Percentiles rank a stretch among this genome's conserved stretches.
These are phyloP conservation scores for Aspergillus ochraceoroseus DNA, from an alignment of 2,329 filamentous ascomycete species.

Conservation along the genomic window DNA sequence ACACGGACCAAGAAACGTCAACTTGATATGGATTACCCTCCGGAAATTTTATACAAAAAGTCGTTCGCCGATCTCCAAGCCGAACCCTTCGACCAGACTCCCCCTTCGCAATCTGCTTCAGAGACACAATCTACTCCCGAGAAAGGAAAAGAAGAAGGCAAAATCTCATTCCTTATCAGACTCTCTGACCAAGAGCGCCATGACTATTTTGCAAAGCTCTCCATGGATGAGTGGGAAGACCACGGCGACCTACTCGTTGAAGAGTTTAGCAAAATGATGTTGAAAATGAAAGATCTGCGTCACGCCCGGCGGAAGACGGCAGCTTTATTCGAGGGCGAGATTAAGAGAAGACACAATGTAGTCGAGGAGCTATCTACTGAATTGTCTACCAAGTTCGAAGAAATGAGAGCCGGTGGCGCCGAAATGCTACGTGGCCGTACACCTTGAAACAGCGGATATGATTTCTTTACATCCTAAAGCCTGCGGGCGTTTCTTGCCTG, in stretches of 20 bases:
- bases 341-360: conserved; percentile 50
- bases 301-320: conserved; percentile 52
- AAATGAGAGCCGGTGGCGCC: conserved; percentile 53
- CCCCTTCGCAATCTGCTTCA: conserved; percentile 21
- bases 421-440: conserved; percentile 47
- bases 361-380: conserved; percentile 49
- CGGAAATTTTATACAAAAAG: conserved; percentile 43
- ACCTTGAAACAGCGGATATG: conserved; percentile 20
- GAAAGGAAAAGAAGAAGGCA: conserved; percentile 24
- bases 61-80: conserved; percentile 47
- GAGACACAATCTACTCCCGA: conserved; percentile 21
- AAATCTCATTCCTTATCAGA: conserved; percentile 36
- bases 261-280: conserved; percentile 50
- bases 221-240: conserved; percentile 56
- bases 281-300: conserved; percentile 50
- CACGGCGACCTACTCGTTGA: conserved; percentile 58
- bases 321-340: conserved; percentile 51
- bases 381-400: conserved; percentile 48
- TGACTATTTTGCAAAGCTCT: conserved; percentile 50
- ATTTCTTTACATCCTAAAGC: too few species aligned
- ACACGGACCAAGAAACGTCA: conserved; percentile 28
- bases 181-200: conserved; percentile 41
- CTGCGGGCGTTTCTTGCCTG: neutral
- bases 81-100: conserved; percentile 48
- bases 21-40: conserved; percentile 48